Base-by-base conservation (phyloP, 768 basidiomycete genomes). In the Macrolepiota fuliginosa region DNA sequence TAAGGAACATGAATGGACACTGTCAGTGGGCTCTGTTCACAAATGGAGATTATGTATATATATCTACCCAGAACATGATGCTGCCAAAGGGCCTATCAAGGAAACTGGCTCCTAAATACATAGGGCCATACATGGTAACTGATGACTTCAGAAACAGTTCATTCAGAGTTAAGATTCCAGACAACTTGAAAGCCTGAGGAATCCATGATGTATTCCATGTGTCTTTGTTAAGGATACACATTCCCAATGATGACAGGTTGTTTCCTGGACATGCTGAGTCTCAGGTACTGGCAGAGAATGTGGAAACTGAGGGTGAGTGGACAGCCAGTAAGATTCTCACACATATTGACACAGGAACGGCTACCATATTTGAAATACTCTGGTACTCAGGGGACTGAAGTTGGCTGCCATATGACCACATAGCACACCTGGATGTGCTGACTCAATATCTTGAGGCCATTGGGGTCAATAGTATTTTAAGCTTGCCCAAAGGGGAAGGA, bases 31-130 rank as follows among this genome's bases (percentile, higher is more conserved):
- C 52, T 11, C 56, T 60, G 12, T 64, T 64, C 37, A n/a, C 37
- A 15, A 29, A 47, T 9, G 55, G 55, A 0, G 60, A 64, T 25
- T 29, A 61, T 2, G 45, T 64, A 13, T 64, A 64, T 39, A 1
- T 62, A 7, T 61, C 49, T 7, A 78, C 75, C 0, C 66, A 70
- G 37, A 78, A 79, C 55, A 50, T 79, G 0, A 67, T 60, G 64
- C 0, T 64, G 39, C 47, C 53, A 5, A 61, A 57, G 24, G 63
- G 59, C 3, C 15, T 61, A 0, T 42, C 63, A 11, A 35, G 55
- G 12, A 61, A 65, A 27, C 32, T 65, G 6, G 40, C 46, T n/a
- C 55, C 54, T 2, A 62, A 54, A 36, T 65, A 13, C 58, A 61
- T 63, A 9, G 58, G 64, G 2, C 64, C 53, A 1, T 65, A 65